Base-by-base conservation (phyloP, 177 flowering plant species). In the Vitis hybrid region DNA sequence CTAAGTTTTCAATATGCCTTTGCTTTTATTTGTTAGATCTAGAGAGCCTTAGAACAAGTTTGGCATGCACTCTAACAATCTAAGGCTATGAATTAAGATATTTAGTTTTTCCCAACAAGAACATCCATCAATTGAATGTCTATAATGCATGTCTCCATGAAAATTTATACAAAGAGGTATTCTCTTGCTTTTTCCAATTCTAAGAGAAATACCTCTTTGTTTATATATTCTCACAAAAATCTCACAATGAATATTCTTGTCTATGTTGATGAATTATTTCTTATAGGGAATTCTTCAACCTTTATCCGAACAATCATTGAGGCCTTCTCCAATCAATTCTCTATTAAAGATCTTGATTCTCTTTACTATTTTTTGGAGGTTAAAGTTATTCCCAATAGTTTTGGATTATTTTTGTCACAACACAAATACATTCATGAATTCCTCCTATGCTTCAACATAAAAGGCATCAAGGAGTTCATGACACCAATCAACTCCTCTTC, bases 381-480 rank as follows among this genome's bases (percentile, higher is more conserved):
- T 33, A 17, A 62, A 14, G 51, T 31, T 17, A 62, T 62, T 13
- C 50, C 50, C 2, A 62, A 49, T 31, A 24, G 22, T 20, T 20
- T n/a, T 57, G n/a, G 58, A 55, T 55, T 55, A 55, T 57, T 57
- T 57, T 6, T 62, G 15, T 62, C 50, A 6, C 50, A 62, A 62
- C 65, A 62, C 28, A 24, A 24, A 24, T 24, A 24, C 28, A 24
- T 24, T 24, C 28, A 24, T 24, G 28, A 24, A 24, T n/a, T 31
- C 6, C 12, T 61, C 28, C 4, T 5, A 19, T 28, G 12, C 4
- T 61, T 22, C 28, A 3, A 12, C 31, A 19, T 28, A 6, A 17
- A 61, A 61, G 64, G 64, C 64, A 10, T 31, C 1, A 61, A 61
- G 64, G 64, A 61, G 15, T 22, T 47, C 8, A 14, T 28, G 33